phyloP scores from a whole-genome alignment of 306 rosid species.

The Medicago arabica region DNA sequence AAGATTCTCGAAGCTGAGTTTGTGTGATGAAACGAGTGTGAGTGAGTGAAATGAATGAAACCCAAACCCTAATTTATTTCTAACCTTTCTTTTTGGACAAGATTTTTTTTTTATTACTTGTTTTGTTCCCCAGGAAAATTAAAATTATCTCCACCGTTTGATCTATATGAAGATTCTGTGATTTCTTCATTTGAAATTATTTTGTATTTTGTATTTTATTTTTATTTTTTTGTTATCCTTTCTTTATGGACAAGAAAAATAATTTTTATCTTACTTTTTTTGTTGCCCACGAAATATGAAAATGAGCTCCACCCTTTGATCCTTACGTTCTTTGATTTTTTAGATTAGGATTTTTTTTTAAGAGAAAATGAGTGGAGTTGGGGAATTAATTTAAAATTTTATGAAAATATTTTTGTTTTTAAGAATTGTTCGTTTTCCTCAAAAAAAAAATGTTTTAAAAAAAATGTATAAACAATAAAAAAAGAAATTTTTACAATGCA shows the following conservation, averaged over 20 bases:
- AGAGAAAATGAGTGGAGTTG: too few species aligned
- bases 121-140: neutral
- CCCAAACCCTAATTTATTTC: slow-evolving; percentile 51
- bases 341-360: neutral
- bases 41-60: neutral
- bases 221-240: neutral
- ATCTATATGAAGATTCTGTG: too few species aligned
- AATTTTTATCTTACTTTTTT: neutral
- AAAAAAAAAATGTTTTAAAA: too few species aligned
- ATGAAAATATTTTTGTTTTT: too few species aligned
- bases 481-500: too few species aligned
- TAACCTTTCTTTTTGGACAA: slow-evolving; percentile 38
- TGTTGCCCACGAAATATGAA: neutral
- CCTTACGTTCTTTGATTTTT: neutral
- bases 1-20: slow-evolving; percentile 35
- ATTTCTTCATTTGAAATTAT: too few species aligned
- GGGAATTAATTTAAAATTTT: too few species aligned
- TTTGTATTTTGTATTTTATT: too few species aligned
- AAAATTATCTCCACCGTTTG: neutral
- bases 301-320: slow-evolving; percentile 51
- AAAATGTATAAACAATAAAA: too few species aligned
- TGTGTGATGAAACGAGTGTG: neutral
- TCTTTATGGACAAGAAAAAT: neutral
- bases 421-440: too few species aligned
- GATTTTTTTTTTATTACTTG: neutral